These are phyloP conservation scores for Dictyophora rubrovolvata DNA, from an alignment of 768 basidiomycete genomes.

Conservation along the genomic window DNA sequence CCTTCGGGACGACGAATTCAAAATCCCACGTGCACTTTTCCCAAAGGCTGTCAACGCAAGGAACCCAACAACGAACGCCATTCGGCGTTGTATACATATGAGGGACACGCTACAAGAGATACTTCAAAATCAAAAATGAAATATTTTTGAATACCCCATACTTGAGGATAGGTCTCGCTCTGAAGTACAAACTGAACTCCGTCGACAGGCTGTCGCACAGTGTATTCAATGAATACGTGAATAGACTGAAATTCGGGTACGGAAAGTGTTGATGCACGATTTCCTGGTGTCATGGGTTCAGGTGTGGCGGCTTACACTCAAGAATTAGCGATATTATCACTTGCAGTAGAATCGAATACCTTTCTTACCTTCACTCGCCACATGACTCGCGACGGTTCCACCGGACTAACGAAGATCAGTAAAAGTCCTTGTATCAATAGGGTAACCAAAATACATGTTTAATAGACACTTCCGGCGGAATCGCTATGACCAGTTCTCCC, in stretches of 20 bases:
- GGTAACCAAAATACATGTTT: slow-evolving; percentile 41
- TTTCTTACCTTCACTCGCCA: slow-evolving; percentile 49
- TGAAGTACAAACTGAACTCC: slow-evolving; percentile 80
- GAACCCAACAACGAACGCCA: slow-evolving; percentile 97
- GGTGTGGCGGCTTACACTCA: slow-evolving; percentile 55
- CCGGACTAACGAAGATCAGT: slow-evolving; percentile 19
- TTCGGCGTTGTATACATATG: slow-evolving; percentile 89
- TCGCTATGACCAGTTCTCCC: slow-evolving; percentile 85
- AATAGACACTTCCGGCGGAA: slow-evolving; percentile 63
- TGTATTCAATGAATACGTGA: slow-evolving; percentile 67
- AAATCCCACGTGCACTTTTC: slow-evolving; percentile 99
- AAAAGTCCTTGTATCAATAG: slow-evolving; percentile 21
- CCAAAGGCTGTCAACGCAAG: slow-evolving; percentile 90
- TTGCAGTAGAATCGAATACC: background rate
- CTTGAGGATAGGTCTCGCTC: slow-evolving; percentile 74
- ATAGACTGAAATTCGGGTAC: slow-evolving; percentile 68
- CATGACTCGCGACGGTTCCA: slow-evolving; percentile 23
- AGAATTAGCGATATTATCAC: background rate
- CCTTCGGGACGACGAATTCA: slow-evolving; percentile 86
- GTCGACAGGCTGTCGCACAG: slow-evolving; percentile 71
- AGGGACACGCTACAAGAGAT: slow-evolving; percentile 62
- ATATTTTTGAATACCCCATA: slow-evolving; percentile 22
- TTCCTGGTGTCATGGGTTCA: slow-evolving; percentile 66
- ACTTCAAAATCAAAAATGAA: background rate
- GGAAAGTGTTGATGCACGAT: slow-evolving; percentile 25